Base-by-base conservation (phyloP, 129 eudicot genomes). In the Smallanthus sonchifolius region DNA sequence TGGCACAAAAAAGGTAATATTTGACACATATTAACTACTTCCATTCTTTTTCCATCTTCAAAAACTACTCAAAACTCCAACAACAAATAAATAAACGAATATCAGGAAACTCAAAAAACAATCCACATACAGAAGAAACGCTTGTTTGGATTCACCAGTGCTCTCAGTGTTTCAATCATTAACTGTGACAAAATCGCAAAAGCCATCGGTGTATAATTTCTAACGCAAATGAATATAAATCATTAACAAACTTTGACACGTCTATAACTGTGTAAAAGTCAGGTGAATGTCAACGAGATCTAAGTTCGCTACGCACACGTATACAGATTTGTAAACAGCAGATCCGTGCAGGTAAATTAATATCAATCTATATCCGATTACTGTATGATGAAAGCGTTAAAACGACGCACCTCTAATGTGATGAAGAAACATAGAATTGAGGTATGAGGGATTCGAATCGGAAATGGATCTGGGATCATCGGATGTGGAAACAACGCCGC, bases 401-500 rank as follows among this genome's bases (percentile, higher is more conserved):
- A 55, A 28, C 13, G 24, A 70, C 78, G 30, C 72, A 87, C 92
- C 89, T 87, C 87, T 75, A 77, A 86, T 70, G 9, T 77, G 91
- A 65, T 80, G 5, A n/a, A 79, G 75, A 56, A 70, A 17, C 34
- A 75, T 44, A 74, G 85, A 77, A 55, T 43, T 52, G 74, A 52
- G 49, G 49, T 70, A 16, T 1, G 40, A 38, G 16, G 90, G 52
- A 39, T 67, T 69, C 7, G 76, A 55, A 17, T 54, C 63, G 14
- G 54, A 45, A 35, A 37, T 30, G 74, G 90, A 83, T 83, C 87
- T 73, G 75, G 85, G 30, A 11, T 14, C 65, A 65, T 84, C 79
- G 51, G 80, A 47, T 10, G 83, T 52, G 13, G 86, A 71, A 77
- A 74, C 78, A 63, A 14, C 72, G 56, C 67, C 67, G 65, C 63